Base-by-base conservation (phyloP, 495 filamentous ascomycete species). In the Aspergillus baeticus region DNA sequence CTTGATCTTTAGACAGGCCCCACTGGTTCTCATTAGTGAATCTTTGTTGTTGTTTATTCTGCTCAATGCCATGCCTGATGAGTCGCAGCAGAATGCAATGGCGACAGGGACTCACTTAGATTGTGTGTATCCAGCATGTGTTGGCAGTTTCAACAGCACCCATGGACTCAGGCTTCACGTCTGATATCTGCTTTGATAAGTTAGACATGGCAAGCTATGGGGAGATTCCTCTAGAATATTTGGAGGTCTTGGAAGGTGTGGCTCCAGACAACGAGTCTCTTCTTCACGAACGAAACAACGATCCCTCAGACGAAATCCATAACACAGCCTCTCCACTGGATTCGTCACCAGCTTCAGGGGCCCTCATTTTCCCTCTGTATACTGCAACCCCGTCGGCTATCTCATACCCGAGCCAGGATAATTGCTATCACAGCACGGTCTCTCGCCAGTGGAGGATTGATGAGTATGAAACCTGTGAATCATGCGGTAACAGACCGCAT, bases 401-500 rank as follows among this genome's bases (percentile, higher is more conserved):
- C 45, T 13, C 50, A 35, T 21, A 31, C 43, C 20, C 18, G 2
- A 17, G 31, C 18, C 54, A 46, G 5, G 14, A 37, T 3, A 20
- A 26, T 34, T 66, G 63, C 52, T 49, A 45, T 22, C 63, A 66
- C 26, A 57, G 54, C 38, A 47, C 50, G 10, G 34, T 63, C 6
- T 50, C 42, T 1, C 57, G 57, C 5, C 54, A 57, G 35, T 57
- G 51, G 37, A 55, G 55, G 7, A 38, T 60, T 0, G 57, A 61
- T 21, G 29, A 53, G n/a, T 33, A 47, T 10, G 60, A 66, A 50
- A 52, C 37, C 33, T 92, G 89, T 69, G 52, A 73, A 3, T 38
- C 72, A 3, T 90, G 87, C 58, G 61, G 67, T 13, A 63, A 64
- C 45, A 55, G 56, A 1, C 76, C 82, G 5, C 60, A 70, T 13